Evolutionary conservation across 768 basidiomycete genomes (phyloP), one percentile per base, ranked within the genome.

Genomic region (Leucocoprinus leucothites): DNA sequence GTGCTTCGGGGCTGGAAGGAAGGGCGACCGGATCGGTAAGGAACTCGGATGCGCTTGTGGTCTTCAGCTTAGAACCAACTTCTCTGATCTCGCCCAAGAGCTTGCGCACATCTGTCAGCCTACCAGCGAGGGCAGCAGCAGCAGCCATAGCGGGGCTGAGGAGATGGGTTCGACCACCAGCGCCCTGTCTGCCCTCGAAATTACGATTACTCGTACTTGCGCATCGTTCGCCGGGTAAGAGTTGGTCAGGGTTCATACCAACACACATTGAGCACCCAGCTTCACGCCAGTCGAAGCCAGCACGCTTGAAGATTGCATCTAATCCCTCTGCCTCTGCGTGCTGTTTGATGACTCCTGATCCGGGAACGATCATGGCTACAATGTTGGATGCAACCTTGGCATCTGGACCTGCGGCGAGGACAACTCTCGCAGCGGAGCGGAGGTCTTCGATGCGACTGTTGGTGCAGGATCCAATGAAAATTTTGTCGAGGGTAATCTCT

Each of bases 181-280:
- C 82, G 59, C 93, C 82, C 77, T 94, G 80, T 69, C 93, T 85
- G 48, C 91, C 92, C 72, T 95, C 91, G 61, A 96, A 94, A 73
- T 96, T 95, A 56, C 93, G 84, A 72, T 95, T 94, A 63, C 90
- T 92, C 35, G 93, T 95, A 61, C 90, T 92, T 9, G 93, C 93
- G 64, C 93, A 95, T 42, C 93, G 86, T 64, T 87, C 80, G 11
- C 88, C 86, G 1, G 91, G 90, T 14, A 81, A 78, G 48, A 96
- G 75, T 65, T 94, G 91, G 70, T 96, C 93, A 13, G 92, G 90
- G 70, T 96, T 96, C 93, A 96, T 96, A 40, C 92, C 93, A 61
- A 96, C 71, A 72, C 93, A 96, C 93, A 96, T 96, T 13, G 93
- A 96, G 67, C 93, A 96, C 34, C 93, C 93, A 31, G 93, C 93